Conservation (phyloP, 192 early-diverging fungal species). For the Pilaira anomala region DNA sequence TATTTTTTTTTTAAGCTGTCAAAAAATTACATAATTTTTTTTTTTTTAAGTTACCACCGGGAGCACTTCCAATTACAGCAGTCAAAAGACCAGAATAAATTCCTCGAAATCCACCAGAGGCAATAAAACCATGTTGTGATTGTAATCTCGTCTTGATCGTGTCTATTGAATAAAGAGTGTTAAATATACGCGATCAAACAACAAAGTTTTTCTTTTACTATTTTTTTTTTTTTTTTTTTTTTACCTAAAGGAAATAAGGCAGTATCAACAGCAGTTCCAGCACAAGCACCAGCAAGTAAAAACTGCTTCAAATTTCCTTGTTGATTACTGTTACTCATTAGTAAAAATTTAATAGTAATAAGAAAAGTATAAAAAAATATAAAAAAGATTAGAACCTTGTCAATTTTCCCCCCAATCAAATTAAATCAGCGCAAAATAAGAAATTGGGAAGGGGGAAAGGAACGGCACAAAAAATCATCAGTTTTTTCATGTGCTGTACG, state of each 20-base stretch:
- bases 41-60: constrained; percentile 54
- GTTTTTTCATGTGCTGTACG: no score
- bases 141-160: constrained; percentile 97
- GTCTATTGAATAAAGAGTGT: constrained; percentile 45
- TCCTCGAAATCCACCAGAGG: constrained; percentile 84
- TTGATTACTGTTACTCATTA: constrained; percentile 14
- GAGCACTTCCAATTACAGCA: constrained; percentile 92
- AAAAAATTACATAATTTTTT: neutral
- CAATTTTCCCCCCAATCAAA: neutral
- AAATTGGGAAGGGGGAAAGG: no score
- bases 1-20: neutral
- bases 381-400: neutral
- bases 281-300: constrained; percentile 76
- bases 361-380: neutral
- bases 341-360: neutral
- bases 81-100: constrained; percentile 89
- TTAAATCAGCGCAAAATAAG: neutral
- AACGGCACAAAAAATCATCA: no score
- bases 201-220: no score
- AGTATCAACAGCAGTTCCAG: constrained; percentile 93
- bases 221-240: neutral
- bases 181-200: constrained; percentile 7
- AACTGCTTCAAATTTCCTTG: constrained; percentile 48
- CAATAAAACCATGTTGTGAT: constrained; percentile 76
- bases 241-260: constrained; percentile 79